phyloP scores from a whole-genome alignment of 371 early-diverging fungal genomes.

The Mucor plumbeus region DNA sequence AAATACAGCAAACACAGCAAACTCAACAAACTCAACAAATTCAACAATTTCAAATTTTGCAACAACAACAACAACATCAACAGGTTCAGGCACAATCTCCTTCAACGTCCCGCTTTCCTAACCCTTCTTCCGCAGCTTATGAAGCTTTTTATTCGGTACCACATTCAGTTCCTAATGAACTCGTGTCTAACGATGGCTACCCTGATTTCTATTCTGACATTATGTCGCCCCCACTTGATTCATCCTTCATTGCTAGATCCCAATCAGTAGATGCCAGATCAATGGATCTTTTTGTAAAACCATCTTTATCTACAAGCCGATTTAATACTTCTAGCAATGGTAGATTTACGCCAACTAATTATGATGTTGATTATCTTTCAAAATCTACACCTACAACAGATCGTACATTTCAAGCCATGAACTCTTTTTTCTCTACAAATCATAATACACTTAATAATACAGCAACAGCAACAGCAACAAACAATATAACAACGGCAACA shows the following conservation, averaged over 20 bases:
- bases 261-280: constrained; percentile 31
- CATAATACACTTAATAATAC: background rate
- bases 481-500: constrained; percentile 12
- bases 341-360: constrained; percentile 21
- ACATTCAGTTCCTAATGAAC: constrained; percentile 44
- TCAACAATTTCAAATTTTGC: constrained; percentile 8
- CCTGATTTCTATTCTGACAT: constrained; percentile 33
- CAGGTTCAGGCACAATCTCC: constrained; percentile 8
- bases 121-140: constrained; percentile 41
- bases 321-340: constrained; percentile 9
- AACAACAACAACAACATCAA: constrained; percentile 14
- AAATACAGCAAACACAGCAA: background rate
- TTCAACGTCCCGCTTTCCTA: constrained; percentile 20
- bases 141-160: constrained; percentile 63
- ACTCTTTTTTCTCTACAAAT: constrained; percentile 17
- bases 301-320: constrained; percentile 19
- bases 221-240: constrained; percentile 16
- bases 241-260: constrained; percentile 32
- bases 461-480: background rate
- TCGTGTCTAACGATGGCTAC: constrained; percentile 36
- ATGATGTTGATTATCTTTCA: constrained; percentile 34
- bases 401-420: constrained; percentile 21
- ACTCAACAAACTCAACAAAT: constrained; percentile 11
- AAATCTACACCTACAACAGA: constrained; percentile 36
- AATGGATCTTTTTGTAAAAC: constrained; percentile 24